Conservation (phyloP, 352 stramenopile genomes). For the Elongisporangium prolatum region DNA sequence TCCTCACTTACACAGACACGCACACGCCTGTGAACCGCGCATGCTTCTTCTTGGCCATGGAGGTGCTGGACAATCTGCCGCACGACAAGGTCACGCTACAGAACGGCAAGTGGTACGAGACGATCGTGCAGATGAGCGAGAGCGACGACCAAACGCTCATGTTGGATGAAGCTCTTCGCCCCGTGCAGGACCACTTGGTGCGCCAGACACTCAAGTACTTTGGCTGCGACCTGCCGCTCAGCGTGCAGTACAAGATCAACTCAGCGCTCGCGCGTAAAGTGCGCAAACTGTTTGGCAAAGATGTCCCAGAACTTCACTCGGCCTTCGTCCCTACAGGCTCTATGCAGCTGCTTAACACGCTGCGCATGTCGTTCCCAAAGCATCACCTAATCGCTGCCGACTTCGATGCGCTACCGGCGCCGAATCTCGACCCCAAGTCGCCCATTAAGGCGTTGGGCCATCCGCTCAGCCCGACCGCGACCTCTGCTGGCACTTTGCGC, state of each 20-base stretch:
- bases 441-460: slow-evolving; percentile 53
- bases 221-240: slow-evolving; percentile 65
- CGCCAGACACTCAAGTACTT: slow-evolving; percentile 68
- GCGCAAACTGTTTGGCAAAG: slow-evolving; percentile 42
- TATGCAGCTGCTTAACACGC: slow-evolving; percentile 84
- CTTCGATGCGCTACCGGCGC: slow-evolving; percentile 82
- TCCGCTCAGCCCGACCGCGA: slow-evolving; percentile 59
- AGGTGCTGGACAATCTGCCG: slow-evolving; percentile 90
- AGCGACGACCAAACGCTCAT: not conserved
- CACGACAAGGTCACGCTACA: slow-evolving; percentile 86
- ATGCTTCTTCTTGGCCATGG: slow-evolving; percentile 84
- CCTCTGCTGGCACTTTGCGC: slow-evolving; percentile 57
- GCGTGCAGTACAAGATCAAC: slow-evolving; percentile 59
- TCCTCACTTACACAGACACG: slow-evolving; percentile 66
- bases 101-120: slow-evolving; percentile 79
- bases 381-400: slow-evolving; percentile 87
- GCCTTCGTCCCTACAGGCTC: slow-evolving; percentile 87
- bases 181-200: slow-evolving; percentile 67
- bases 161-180: slow-evolving; percentile 46
- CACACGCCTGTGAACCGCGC: slow-evolving; percentile 38
- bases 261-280: slow-evolving; percentile 42
- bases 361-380: slow-evolving; percentile 69
- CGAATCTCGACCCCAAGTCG: slow-evolving; percentile 48
- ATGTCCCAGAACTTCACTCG: slow-evolving; percentile 43
- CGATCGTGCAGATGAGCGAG: slow-evolving; percentile 33